A percentile compares a stretch with the other conserved stretches of the same genome.
phyloP scores from a whole-genome alignment of 768 basidiomycete species.

The Suillus subalutaceus region DNA sequence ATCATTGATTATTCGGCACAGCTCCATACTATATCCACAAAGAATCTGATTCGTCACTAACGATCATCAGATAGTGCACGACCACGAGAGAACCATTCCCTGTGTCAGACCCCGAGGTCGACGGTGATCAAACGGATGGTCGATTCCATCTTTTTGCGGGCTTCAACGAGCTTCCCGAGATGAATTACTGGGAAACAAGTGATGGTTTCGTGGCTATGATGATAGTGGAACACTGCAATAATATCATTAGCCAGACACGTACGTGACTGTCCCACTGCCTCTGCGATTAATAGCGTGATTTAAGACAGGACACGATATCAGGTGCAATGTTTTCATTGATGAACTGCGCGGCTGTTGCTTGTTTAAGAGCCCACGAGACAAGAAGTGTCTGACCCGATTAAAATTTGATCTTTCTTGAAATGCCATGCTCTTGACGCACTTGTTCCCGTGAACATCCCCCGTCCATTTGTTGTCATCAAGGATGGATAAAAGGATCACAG shows the following conservation, averaged over 20 bases:
- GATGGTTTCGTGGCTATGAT: slow-evolving; percentile 23
- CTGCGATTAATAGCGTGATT: neutral
- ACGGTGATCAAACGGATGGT: slow-evolving; percentile 8
- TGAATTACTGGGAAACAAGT: slow-evolving; percentile 34
- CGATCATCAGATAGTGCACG: slow-evolving; percentile 38
- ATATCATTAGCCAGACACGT: slow-evolving; percentile 45
- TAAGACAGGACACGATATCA: slow-evolving; percentile 38
- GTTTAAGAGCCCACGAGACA: neutral
- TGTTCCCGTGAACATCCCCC: neutral
- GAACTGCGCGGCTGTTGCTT: slow-evolving; percentile 20
- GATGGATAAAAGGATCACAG: neutral
- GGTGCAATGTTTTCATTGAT: slow-evolving; percentile 38
- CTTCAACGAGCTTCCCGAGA: slow-evolving; percentile 30
- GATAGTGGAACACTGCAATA: slow-evolving; percentile 35
- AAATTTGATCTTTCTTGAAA: neutral
- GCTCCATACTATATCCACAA: slow-evolving; percentile 27
- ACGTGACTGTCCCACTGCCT: slow-evolving; percentile 9
- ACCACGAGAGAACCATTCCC: slow-evolving; percentile 32
- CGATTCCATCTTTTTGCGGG: slow-evolving; percentile 24
- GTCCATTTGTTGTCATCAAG: neutral
- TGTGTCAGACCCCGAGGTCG: neutral
- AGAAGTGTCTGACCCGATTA: neutral
- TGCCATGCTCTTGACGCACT: neutral
- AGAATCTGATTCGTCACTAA: slow-evolving; percentile 36
- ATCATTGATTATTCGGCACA: slow-evolving; percentile 26